Evolutionary conservation across 2,329 filamentous ascomycete species (phyloP), one percentile per base, ranked within the genome.

Genomic region (Fusarium falciforme): DNA sequence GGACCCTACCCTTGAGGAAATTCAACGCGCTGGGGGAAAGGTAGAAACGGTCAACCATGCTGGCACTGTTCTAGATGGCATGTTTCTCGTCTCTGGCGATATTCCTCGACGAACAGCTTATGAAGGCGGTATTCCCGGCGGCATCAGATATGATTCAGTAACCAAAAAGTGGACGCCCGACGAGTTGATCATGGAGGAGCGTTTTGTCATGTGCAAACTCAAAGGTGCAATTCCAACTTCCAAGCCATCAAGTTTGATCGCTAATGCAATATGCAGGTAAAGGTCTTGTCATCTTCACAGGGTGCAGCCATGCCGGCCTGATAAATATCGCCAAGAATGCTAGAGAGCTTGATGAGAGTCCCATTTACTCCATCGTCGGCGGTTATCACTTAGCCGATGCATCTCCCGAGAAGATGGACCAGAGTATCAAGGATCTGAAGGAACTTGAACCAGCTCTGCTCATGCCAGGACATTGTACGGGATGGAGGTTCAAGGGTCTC

Each of bases 201-300:
- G 88, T 11, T 85, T 89, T 44, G 80, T 89, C 17, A 84, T 87
- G 76, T 88, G 86, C 71, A 85, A 87, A 62, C 75, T 89, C 22
- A 88, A 86, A 80, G 86, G 87, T 86, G 73, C n/a, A 20, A 10
- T 22, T 20, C 5, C 36, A 25, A 7, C 36, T 16, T 25, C 8
- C 22, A 27, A 25, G 22, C 6, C 8, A 16, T 22, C 36, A 14
- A 9, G 29, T 8, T 36, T 10, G 7, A n/a, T 20, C 2, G 14
- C 9, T 10, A 29, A 20, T 33, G 5, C 36, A 36, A 54, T 17
- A 38, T 6, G 12, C 16, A 72, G 66, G 61, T n/a, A 57, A 60
- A n/a, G 88, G 88, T 0, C 81, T 89, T 2, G 85, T 89, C 2
- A 81, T 89, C n/a, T 88, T 90, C 76, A 89, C 87, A 0, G 88